A percentile compares a stretch with the other conserved stretches of the same genome.
Evolutionary conservation across 1,139 yeast genomes (phyloP).

Genomic region (Sugiyamaella sp.): DNA sequence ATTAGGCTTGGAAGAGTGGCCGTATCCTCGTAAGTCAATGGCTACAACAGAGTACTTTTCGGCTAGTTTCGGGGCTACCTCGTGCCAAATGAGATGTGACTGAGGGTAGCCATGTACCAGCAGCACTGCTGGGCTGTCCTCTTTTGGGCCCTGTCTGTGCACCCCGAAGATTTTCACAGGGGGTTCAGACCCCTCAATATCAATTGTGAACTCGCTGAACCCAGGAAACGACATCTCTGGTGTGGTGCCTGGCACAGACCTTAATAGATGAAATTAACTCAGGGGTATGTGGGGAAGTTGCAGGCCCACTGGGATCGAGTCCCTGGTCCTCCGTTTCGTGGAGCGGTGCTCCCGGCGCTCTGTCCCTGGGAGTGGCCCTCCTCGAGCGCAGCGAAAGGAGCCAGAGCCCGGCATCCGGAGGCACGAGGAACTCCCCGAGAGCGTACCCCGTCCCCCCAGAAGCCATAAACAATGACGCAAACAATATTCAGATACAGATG

Average conservation of each 20-base stretch:
- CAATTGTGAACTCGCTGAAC: conserved; percentile 1
- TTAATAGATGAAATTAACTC: background rate
- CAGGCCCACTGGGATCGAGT: too few relatives aligned
- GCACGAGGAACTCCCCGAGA: too few relatives aligned
- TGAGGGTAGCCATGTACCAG: conserved; percentile 30
- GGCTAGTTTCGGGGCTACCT: conserved; percentile 20
- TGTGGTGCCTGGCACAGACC: background rate
- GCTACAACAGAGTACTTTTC: conserved; percentile 24
- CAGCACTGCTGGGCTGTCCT: conserved; percentile 20
- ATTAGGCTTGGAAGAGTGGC: conserved; percentile 26
- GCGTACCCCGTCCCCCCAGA: too few relatives aligned
- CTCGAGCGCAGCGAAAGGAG: too few relatives aligned
- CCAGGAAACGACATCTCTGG: conserved; percentile 6
- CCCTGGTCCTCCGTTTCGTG: too few relatives aligned
- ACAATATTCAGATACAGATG: background rate
- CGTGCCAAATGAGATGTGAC: conserved; percentile 25
- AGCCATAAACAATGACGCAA: too few relatives aligned
- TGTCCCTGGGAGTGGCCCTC: too few relatives aligned
- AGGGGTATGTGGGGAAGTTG: too few relatives aligned
- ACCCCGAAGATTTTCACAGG: conserved; percentile 12
- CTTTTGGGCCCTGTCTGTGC: background rate
- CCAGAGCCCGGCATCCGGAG: background rate
- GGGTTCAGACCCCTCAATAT: background rate
- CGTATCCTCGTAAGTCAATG: conserved; percentile 29
- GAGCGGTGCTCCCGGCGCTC: too few relatives aligned